These are phyloP conservation scores for Monilinia vaccinii-corymbosi DNA, from an alignment of 2,329 filamentous ascomycete species.

Conservation along the genomic window DNA sequence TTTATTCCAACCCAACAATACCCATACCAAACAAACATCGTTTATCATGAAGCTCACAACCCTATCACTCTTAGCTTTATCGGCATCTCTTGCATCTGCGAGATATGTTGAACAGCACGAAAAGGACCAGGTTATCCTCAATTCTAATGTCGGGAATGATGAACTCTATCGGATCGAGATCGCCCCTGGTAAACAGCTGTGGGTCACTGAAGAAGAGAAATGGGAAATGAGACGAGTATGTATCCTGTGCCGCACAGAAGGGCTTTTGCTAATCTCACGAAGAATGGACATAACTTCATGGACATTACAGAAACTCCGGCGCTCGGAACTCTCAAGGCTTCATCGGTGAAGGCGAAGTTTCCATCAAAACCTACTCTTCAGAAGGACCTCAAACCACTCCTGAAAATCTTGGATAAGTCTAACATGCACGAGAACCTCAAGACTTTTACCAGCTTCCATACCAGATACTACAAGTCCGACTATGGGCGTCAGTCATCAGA, in stretches of 20 bases:
- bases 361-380: conserved; percentile 58
- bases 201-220: conserved; percentile 92
- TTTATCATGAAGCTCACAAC: conserved; percentile 41
- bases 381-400: conserved; percentile 55
- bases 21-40: neutral
- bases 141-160: conserved; percentile 27
- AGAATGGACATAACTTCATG: conserved; percentile 86
- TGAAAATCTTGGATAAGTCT: conserved; percentile 60
- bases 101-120: conserved; percentile 48
- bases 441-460: conserved; percentile 70
- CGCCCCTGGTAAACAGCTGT: conserved; percentile 70
- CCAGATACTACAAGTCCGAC: conserved; percentile 71
- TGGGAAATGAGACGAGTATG: conserved; percentile 78
- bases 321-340: conserved; percentile 41
- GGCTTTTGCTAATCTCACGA: conserved; percentile 14
- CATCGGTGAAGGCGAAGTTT: conserved; percentile 45
- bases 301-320: conserved; percentile 75
- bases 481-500: conserved; percentile 76
- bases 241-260: conserved; percentile 12
- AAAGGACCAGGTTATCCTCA: conserved; percentile 41
- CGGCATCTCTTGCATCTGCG: conserved; percentile 43
- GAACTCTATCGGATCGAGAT: conserved; percentile 73
- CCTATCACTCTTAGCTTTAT: conserved; percentile 42
- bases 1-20: too few relatives aligned
- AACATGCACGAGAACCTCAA: conserved; percentile 73